These are phyloP conservation scores for Penicillium verhagenii DNA, from an alignment of 495 filamentous ascomycete genomes.

Conservation along the genomic window DNA sequence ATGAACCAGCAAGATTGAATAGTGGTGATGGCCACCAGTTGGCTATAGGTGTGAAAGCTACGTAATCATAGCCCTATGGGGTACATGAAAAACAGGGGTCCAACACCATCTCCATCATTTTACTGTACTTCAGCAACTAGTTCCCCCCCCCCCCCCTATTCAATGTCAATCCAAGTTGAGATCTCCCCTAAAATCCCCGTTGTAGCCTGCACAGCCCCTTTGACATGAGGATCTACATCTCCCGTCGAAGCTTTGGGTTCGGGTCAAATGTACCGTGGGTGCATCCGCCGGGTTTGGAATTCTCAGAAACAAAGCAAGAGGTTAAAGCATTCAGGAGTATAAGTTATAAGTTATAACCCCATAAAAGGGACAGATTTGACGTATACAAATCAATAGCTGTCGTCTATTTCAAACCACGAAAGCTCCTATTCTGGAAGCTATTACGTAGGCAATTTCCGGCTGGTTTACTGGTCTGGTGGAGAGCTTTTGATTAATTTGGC, in stretches of 20 bases:
- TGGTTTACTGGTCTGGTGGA: not conserved
- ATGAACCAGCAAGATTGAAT: too few species aligned
- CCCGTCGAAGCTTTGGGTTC: not conserved
- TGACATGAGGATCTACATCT: conserved; percentile 1
- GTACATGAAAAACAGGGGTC: not conserved
- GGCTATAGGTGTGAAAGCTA: not conserved
- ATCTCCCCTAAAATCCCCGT: not conserved
- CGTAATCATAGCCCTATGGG: not conserved
- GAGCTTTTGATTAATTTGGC: not conserved
- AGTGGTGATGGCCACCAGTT: too few species aligned
- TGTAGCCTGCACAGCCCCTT: conserved; percentile 3
- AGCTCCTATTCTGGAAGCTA: not conserved
- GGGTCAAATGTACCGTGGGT: not conserved
- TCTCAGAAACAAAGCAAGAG: too few species aligned
- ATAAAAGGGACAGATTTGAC: not conserved
- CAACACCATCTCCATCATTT: not conserved
- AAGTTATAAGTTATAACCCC: too few species aligned
- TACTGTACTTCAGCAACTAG: not conserved
- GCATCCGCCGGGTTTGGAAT: too few species aligned
- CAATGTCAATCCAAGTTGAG: not conserved
- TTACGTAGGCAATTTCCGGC: not conserved
- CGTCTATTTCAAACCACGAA: not conserved
- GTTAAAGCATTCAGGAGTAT: not conserved
- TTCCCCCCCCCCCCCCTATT: not conserved
- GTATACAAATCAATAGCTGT: not conserved